Evolutionary conservation across 139 green algal genomes (phyloP), one percentile per base, ranked within the genome.

Genomic region (Chlorella sp.): DNA sequence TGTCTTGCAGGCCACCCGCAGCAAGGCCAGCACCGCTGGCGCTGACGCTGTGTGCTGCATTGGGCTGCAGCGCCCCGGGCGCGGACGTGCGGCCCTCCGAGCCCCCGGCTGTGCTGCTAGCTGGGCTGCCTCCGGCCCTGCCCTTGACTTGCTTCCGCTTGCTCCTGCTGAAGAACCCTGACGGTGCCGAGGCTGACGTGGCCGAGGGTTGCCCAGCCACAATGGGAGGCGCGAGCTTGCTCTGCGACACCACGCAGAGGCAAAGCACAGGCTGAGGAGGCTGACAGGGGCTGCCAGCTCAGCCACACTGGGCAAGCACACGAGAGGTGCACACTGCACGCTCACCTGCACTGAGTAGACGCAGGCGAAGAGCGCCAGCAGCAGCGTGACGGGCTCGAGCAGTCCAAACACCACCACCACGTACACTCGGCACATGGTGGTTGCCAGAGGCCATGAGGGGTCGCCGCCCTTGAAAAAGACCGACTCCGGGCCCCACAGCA

Each of bases 311-410:
- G n/a, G n/a, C n/a, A n/a, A n/a, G n/a, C n/a, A n/a, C n/a, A n/a
- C n/a, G n/a, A n/a, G n/a, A n/a, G n/a, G n/a, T n/a, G n/a, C n/a
- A n/a, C n/a, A n/a, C n/a, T n/a, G n/a, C 62, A 42, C 24, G 23
- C 71, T 1, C 23, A 76, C 71, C 61, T 87, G 69, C 14, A 88
- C 63, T 14, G 78, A 83, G 76, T 85, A 88, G 63, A 88, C 61
- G 49, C 82, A 85, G 31, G 76, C 67, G 50, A 88, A 85, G 36
- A 88, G 74, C 30, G 77, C 71, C 4, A 88, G 71, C 61, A 88
- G 76, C 67, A 85, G 63, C 55, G 85, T 79, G 3, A 51, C 67
- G 1, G 82, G 82, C 76, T 88, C 82, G 35, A 83, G 55, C n/a
- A 88, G 31, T 29, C 82, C 82, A 67, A 79, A 88, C 23, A 55